phyloP scores from a whole-genome alignment of 768 basidiomycete species.

The Lactifluus pinguis region DNA sequence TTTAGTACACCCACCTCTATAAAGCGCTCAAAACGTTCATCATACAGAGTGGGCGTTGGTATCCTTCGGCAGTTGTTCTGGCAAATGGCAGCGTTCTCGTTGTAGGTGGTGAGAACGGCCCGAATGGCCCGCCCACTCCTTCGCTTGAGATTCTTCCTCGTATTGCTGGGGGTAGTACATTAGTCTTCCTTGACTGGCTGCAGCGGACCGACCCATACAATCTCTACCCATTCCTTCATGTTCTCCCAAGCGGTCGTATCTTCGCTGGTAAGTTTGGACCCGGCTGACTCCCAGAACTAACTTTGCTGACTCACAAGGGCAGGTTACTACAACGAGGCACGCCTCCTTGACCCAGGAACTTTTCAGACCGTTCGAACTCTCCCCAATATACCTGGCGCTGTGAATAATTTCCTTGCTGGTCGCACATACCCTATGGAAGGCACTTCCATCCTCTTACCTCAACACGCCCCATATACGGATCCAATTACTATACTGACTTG shows the following conservation, averaged over 20 bases:
- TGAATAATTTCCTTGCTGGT: slow-evolving; percentile 62
- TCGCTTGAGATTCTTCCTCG: slow-evolving; percentile 65
- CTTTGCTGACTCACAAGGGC: background rate
- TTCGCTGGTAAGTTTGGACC: slow-evolving; percentile 50
- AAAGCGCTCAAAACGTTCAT: background rate
- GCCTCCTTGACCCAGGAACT: slow-evolving; percentile 57
- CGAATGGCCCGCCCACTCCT: slow-evolving; percentile 56
- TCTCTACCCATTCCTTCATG: slow-evolving; percentile 67
- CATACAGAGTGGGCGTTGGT: slow-evolving; percentile 63
- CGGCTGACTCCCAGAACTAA: background rate
- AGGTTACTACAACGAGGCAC: slow-evolving; percentile 79
- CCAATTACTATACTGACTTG: slow-evolving; percentile 63
- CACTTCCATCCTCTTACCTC: slow-evolving; percentile 59
- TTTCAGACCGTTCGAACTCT: slow-evolving; percentile 51
- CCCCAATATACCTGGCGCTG: slow-evolving; percentile 69
- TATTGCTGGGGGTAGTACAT: slow-evolving; percentile 53
- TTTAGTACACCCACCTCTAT: background rate
- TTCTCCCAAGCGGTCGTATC: slow-evolving; percentile 59
- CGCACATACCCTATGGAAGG: slow-evolving; percentile 76
- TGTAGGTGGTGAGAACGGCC: slow-evolving; percentile 66
- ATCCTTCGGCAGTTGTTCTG: slow-evolving; percentile 57
- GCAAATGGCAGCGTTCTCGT: slow-evolving; percentile 68
- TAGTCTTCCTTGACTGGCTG: slow-evolving; percentile 55
- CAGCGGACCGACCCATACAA: slow-evolving; percentile 70
- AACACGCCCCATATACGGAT: slow-evolving; percentile 63